These are phyloP conservation scores for Aspergillus unguis DNA, from an alignment of 2,329 filamentous ascomycete genomes.

Conservation along the genomic window DNA sequence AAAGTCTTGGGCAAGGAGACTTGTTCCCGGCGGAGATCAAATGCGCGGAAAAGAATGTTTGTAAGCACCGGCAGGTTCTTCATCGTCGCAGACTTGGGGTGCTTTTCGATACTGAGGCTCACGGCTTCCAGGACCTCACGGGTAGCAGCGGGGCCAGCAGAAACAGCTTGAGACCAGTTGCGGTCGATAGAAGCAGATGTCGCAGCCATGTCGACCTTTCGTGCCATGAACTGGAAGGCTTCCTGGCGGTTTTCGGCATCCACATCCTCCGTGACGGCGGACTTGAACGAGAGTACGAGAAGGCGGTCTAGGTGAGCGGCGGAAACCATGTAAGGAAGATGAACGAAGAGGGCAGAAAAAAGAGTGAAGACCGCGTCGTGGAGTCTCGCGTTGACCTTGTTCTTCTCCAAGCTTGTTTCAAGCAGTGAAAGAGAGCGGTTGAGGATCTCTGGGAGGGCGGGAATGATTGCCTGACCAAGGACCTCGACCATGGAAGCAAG, in stretches of 20 bases:
- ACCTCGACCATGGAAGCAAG: conserved; percentile 87
- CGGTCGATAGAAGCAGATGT: conserved; percentile 69
- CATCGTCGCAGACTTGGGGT: conserved; percentile 72
- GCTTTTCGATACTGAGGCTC: conserved; percentile 68
- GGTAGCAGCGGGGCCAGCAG: conserved; percentile 61
- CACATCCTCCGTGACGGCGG: conserved; percentile 61
- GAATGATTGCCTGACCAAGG: conserved; percentile 78
- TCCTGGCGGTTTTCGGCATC: conserved; percentile 63
- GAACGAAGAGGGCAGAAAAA: conserved; percentile 72
- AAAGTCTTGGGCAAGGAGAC: conserved; percentile 24
- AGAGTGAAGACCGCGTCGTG: conserved; percentile 82
- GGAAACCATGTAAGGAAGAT: conserved; percentile 87
- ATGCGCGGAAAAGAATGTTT: conserved; percentile 53
- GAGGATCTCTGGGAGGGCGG: conserved; percentile 73
- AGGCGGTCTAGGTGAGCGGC: conserved; percentile 69
- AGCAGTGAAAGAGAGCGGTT: conserved; percentile 70
- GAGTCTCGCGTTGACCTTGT: conserved; percentile 58
- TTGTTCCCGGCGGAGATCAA: conserved; percentile 48
- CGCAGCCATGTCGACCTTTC: conserved; percentile 72
- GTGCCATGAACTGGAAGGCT: conserved; percentile 71
- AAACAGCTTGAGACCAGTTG: conserved; percentile 66
- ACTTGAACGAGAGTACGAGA: conserved; percentile 68
- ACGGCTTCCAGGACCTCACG: conserved; percentile 68
- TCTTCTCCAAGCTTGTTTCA: conserved; percentile 56
- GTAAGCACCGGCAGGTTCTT: conserved; percentile 72